Conservation (phyloP, 371 early-diverging fungal species). For the Rozella allomycis region DNA sequence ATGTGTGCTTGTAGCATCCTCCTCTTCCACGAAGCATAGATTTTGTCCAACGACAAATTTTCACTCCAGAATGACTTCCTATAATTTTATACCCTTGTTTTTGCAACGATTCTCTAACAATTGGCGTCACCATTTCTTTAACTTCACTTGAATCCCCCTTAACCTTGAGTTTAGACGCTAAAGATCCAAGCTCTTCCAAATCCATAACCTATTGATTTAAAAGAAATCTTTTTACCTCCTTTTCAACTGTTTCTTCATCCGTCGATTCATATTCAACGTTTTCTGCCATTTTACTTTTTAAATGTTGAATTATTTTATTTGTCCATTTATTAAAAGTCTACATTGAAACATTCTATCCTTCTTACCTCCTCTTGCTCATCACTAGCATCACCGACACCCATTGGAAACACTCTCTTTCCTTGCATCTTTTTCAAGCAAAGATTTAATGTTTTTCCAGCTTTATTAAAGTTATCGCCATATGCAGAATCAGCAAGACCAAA, state of each 20-base stretch:
- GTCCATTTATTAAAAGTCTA: slow-evolving; percentile 33
- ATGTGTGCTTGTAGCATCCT: slow-evolving; percentile 55
- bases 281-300: slow-evolving; percentile 13
- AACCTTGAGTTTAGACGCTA: slow-evolving; percentile 33
- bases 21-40: slow-evolving; percentile 49
- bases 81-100: slow-evolving; percentile 62
- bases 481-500: slow-evolving; percentile 54
- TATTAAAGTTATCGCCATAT: slow-evolving; percentile 40
- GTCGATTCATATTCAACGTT: slow-evolving; percentile 20
- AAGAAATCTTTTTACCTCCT: slow-evolving; percentile 11
- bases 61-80: slow-evolving; percentile 53
- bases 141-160: slow-evolving; percentile 27
- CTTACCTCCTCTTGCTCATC: slow-evolving; percentile 18
- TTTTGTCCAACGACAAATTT: slow-evolving; percentile 65
- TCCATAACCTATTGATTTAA: slow-evolving; percentile 36
- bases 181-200: slow-evolving; percentile 45
- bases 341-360: too few relatives aligned
- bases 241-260: slow-evolving; percentile 9
- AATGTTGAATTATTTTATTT: slow-evolving; percentile 17
- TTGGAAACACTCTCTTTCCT: slow-evolving; percentile 38
- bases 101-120: slow-evolving; percentile 41
- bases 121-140: slow-evolving; percentile 53
- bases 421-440: slow-evolving; percentile 39
- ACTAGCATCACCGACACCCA: slow-evolving; percentile 44
- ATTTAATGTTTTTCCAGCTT: slow-evolving; percentile 34